These are phyloP conservation scores for Vitis labrusca DNA, from an alignment of 164 flowering plant genomes.

Conservation along the genomic window DNA sequence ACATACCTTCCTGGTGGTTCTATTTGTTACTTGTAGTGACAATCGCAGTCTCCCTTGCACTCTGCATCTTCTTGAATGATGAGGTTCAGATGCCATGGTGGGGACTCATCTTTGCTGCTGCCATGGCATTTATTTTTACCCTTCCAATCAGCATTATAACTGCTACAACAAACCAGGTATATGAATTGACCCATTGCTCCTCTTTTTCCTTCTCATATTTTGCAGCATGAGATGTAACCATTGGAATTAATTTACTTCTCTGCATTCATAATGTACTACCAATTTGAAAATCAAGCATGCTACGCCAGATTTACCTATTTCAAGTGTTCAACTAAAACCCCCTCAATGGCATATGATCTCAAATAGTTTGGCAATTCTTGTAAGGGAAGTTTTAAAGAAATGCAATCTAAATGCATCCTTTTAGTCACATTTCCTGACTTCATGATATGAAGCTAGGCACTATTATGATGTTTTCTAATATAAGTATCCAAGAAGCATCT, in stretches of 20 bases:
- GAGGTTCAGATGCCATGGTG: slow-evolving; percentile 65
- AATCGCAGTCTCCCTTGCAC: slow-evolving; percentile 30
- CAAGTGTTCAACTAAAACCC: background rate
- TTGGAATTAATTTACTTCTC: background rate
- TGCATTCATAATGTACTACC: background rate
- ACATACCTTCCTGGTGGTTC: slow-evolving; percentile 65
- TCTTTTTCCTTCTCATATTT: background rate
- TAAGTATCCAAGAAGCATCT: background rate
- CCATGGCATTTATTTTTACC: slow-evolving; percentile 46
- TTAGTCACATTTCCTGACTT: background rate
- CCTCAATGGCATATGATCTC: too few relatives aligned
- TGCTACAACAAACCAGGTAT: slow-evolving; percentile 59
- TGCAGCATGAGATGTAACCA: background rate
- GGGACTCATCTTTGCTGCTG: slow-evolving; percentile 54
- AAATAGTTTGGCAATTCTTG: too few relatives aligned
- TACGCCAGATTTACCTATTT: too few relatives aligned
- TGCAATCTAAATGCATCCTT: too few relatives aligned
- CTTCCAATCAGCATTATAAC: slow-evolving; percentile 60
- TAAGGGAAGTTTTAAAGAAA: too few relatives aligned
- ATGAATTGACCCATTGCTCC: background rate
- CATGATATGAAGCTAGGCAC: background rate
- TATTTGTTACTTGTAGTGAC: slow-evolving; percentile 35
- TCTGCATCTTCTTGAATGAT: slow-evolving; percentile 41
- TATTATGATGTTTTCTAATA: background rate
- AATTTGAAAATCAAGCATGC: background rate